Percentiles rank a stretch among this genome's conserved stretches.
These are phyloP conservation scores for Datisca glomerata DNA, from an alignment of 306 rosid species.

Conservation along the genomic window DNA sequence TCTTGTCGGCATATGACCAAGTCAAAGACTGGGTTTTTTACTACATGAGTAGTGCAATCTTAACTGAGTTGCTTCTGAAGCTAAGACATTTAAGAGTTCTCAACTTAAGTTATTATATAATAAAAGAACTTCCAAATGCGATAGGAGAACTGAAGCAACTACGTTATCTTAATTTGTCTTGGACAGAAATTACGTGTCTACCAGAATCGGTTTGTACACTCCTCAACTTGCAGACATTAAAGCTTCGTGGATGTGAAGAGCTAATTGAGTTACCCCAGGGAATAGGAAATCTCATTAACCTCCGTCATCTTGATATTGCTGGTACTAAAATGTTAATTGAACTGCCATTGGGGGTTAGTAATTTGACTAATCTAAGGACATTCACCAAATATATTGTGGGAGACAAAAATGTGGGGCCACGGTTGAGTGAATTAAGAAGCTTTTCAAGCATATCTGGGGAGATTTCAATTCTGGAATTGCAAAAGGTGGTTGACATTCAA, in stretches of 20 bases:
- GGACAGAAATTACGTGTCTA: background rate
- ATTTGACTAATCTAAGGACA: no score
- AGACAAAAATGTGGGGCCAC: no score
- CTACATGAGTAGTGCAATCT: background rate
- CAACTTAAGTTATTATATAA: background rate
- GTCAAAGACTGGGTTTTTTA: no score
- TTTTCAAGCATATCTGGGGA: no score
- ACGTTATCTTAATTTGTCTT: conserved; percentile 5
- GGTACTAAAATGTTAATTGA: no score
- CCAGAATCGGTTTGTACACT: conserved; percentile 4
- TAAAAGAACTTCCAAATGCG: background rate
- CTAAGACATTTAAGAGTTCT: conserved; percentile 4
- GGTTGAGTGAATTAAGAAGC: no score
- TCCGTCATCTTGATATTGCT: no score
- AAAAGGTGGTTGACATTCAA: no score
- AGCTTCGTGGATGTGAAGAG: background rate
- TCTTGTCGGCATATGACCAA: no score
- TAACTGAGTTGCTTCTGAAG: background rate
- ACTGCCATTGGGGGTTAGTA: no score
- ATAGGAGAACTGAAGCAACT: conserved; percentile 6
- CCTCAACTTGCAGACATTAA: conserved; percentile 5
- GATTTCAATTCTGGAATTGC: no score
- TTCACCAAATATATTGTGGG: no score
- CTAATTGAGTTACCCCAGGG: background rate
- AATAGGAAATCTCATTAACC: background rate